These are phyloP conservation scores for Populus pruinosa DNA, from an alignment of 345 rosid species.

Conservation along the genomic window DNA sequence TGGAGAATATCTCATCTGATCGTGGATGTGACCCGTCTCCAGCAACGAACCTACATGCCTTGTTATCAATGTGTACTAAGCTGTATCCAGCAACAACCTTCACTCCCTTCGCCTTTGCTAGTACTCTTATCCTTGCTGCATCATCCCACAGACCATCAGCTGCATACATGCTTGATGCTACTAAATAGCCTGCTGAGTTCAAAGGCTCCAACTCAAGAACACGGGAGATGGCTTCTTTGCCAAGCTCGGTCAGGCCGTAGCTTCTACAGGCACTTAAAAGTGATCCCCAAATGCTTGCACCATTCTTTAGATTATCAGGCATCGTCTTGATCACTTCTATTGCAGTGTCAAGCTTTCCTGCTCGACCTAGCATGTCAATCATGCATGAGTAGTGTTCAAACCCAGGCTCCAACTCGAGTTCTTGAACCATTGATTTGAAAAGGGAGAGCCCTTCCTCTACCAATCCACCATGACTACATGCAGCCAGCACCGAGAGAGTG, in stretches of 20 bases:
- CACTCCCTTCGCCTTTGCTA: slow-evolving; percentile 50
- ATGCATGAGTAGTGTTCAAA: slow-evolving; percentile 64
- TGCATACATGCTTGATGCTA: slow-evolving; percentile 54
- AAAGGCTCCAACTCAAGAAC: slow-evolving; percentile 57
- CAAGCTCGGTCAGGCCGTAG: slow-evolving; percentile 32
- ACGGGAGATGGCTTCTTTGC: slow-evolving; percentile 34
- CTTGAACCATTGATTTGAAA: slow-evolving; percentile 53
- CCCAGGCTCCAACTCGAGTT: slow-evolving; percentile 30
- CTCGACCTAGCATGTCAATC: slow-evolving; percentile 67
- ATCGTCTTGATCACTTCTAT: slow-evolving; percentile 44
- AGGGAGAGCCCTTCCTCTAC: slow-evolving; percentile 52
- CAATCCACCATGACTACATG: slow-evolving; percentile 74
- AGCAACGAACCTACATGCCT: slow-evolving; percentile 40
- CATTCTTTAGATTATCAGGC: slow-evolving; percentile 34
- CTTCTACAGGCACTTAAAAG: slow-evolving; percentile 57
- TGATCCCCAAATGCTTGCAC: slow-evolving; percentile 68
- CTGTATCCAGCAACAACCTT: slow-evolving; percentile 54
- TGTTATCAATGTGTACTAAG: slow-evolving; percentile 39
- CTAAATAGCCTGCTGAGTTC: slow-evolving; percentile 54
- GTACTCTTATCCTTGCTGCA: slow-evolving; percentile 46
- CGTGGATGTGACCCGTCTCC: slow-evolving; percentile 42
- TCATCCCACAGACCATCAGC: slow-evolving; percentile 48
- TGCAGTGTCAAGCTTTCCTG: slow-evolving; percentile 54
- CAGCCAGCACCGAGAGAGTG: slow-evolving; percentile 56
- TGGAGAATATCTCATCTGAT: slow-evolving; percentile 19